Base-by-base conservation (phyloP, 2,329 filamentous ascomycete species). In the Aspergillus alliaceus region DNA sequence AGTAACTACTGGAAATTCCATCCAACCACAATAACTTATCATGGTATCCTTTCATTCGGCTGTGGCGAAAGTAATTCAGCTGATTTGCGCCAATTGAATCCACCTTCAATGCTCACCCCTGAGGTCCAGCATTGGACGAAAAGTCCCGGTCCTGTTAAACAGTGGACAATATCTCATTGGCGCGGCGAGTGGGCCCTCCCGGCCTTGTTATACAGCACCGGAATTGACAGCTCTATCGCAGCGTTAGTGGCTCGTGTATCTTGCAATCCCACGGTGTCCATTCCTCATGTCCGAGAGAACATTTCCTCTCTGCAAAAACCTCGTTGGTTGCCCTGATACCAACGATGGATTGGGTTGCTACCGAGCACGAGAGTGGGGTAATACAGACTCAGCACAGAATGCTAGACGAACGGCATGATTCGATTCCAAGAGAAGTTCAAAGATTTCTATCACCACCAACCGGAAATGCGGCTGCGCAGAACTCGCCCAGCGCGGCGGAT, bases 221-320 rank as follows among this genome's bases (percentile, higher is more conserved):
- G 58, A 60, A 55, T 62, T 62, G 58, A 62, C 59, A 62, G 60
- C 60, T 62, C 58, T 59, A 59, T 47, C 48, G 35, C 42, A 53
- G n/a, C 54, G 40, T 52, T 32, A 56, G 54, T 47, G 48, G 54
- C 54, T 52, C 49, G 48, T 47, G 49, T 39, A 51, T 49, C 24
- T 48, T 34, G 47, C 51, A 32, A 22, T 48, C 44, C 44, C 27
- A 32, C 44, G 25, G 18, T 48, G 29, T n/a, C 44, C 44, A 32
- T 48, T 44, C 44, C 44, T 48, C 29, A 48, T 48, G 44, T 48
- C 29, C 44, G n/a, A 48, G 44, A 48, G 44, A 48, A 31, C 32
- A 32, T 48, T 32, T 48, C 25, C 25, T 32, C 27, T 34, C 44
- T 18, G 44, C 44, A 48, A 48, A 48, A 27, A 22, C 51, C 34